Evolutionary conservation across 2,329 filamentous ascomycete species (phyloP), one percentile per base, ranked within the genome.

Genomic region (Aureobasidium subglaciale): DNA sequence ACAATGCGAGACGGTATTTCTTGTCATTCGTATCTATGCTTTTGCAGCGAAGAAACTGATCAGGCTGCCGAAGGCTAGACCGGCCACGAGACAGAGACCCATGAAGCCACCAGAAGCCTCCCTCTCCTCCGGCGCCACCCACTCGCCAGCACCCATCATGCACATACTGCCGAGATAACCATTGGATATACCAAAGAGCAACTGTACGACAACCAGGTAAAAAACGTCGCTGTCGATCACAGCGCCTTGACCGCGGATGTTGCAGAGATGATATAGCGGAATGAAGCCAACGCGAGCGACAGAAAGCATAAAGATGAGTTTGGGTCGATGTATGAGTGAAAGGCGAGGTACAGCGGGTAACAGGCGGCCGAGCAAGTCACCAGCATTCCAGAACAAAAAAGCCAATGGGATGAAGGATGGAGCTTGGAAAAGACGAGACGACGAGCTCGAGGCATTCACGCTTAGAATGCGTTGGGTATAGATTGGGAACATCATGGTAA

Each of bases 401-500:
- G 82, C 90, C 0, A 96, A 78, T 0, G 93, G 91, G 57, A 97
- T 91, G 69, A 97, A 99, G 15, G 86, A 84, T 0, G 83, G 77
- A 0, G 88, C 83, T 52, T 83, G 81, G 61, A 95, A 81, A 15
- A 95, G 72, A 15, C 77, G 72, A 11, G 78, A 74, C 11, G 80
- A 76, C 59, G 70, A 59, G 63, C 67, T 45, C 63, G 75, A 58
- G 8, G 71, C 65, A 4, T 66, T 69, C 22, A 75, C 70, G 55
- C 66, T 76, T 56, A 65, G 63, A 48, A 78, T 77, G 55, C 71
- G 69, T 48, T 74, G 70, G 0, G 93, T 97, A 71, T 95, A 95
- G 59, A 97, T 88, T 1, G 93, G 93, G 75, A 91, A 97, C 68
- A 93, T 84, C 92, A 99, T 97, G 48, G 91, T 91, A 55, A 92